These are phyloP conservation scores for Solanum peruvianum DNA, from an alignment of 257 asterid species.

Conservation along the genomic window DNA sequence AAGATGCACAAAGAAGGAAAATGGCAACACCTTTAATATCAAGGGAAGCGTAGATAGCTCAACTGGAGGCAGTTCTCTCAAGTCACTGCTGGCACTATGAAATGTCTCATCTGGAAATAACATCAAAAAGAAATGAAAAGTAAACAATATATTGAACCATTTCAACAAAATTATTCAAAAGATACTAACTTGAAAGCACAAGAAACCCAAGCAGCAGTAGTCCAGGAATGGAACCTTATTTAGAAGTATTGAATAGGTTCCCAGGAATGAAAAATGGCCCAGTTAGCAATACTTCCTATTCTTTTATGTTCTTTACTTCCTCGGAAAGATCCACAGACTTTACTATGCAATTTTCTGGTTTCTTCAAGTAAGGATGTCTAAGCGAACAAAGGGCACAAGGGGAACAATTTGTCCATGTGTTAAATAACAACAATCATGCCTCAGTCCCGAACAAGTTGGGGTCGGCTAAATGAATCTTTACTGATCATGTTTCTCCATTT, in stretches of 20 bases:
- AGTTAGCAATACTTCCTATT: background rate
- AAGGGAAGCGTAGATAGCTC: slow-evolving; percentile 75
- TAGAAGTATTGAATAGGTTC: background rate
- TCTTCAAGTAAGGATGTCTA: background rate
- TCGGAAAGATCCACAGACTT: background rate
- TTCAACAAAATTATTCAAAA: background rate
- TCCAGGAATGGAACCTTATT: background rate
- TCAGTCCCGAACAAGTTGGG: background rate
- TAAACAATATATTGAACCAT: background rate
- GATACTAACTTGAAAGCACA: background rate
- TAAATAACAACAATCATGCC: background rate
- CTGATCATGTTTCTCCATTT: background rate
- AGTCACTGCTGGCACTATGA: slow-evolving; percentile 57
- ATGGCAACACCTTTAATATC: slow-evolving; percentile 69
- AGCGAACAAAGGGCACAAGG: background rate
- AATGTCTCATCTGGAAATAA: slow-evolving; percentile 54
- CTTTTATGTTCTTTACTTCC: background rate
- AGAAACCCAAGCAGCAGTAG: background rate
- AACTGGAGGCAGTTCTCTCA: slow-evolving; percentile 91
- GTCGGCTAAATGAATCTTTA: background rate
- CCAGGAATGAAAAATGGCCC: background rate
- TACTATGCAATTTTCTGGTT: background rate
- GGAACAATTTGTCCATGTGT: background rate
- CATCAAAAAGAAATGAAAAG: background rate
- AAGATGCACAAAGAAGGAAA: background rate